Conservation (phyloP, 441 rosid species). For the Euphorbia celastroides region DNA sequence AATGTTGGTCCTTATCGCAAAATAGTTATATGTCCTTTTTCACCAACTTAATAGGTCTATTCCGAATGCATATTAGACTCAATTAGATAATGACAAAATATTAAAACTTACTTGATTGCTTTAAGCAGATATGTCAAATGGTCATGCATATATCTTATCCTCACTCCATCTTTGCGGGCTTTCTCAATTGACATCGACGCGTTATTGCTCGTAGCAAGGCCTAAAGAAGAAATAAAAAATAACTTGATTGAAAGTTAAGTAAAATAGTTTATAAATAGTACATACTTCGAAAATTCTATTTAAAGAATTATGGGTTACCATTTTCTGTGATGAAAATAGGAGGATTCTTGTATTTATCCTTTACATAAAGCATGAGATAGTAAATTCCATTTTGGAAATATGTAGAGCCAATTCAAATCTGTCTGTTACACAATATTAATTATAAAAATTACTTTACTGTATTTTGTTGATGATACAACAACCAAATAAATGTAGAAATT, state of each 20-base stretch:
- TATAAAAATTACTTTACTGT: neutral
- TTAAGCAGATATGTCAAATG: constrained; percentile 25
- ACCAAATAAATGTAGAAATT: neutral
- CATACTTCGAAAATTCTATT: no score
- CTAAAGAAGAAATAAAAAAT: constrained; percentile 6
- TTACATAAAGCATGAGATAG: constrained; percentile 28
- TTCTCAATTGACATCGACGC: constrained; percentile 20
- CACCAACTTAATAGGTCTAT: no score
- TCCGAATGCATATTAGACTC: no score
- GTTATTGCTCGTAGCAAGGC: constrained; percentile 30
- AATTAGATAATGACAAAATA: no score
- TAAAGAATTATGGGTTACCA: no score
- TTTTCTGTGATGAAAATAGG: constrained; percentile 45
- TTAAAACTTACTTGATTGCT: constrained; percentile 26
- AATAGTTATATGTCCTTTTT: no score
- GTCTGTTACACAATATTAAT: constrained; percentile 27
- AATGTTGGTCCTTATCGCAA: no score
- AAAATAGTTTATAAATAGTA: no score
- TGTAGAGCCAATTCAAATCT: constrained; percentile 30
- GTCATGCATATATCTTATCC: constrained; percentile 20
- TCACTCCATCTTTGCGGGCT: constrained; percentile 22
- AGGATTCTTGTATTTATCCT: constrained; percentile 35
- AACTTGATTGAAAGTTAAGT: no score
- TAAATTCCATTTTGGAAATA: constrained; percentile 39
- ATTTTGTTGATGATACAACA: neutral